phyloP scores from a whole-genome alignment of 495 filamentous ascomycete species.

The Xylaria acuta region DNA sequence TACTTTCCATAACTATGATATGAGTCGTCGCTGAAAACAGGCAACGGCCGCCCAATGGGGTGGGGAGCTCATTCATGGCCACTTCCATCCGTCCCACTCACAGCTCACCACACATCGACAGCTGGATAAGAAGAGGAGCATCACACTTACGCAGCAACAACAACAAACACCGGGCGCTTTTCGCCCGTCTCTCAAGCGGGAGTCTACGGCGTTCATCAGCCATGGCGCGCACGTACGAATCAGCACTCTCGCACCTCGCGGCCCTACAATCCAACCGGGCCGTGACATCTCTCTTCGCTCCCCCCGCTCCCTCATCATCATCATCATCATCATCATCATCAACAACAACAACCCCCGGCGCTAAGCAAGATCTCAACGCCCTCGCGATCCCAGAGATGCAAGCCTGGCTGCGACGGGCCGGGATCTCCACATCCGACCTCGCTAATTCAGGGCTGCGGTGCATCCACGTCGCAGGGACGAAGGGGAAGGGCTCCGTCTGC shows the following conservation, averaged over 20 bases:
- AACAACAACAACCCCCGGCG: constrained; percentile 5
- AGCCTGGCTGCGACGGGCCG: constrained; percentile 76
- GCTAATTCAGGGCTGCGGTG: constrained; percentile 44
- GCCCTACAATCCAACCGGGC: constrained; percentile 78
- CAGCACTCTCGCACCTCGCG: constrained; percentile 62
- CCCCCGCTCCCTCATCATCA: background rate
- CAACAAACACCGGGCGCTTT: background rate
- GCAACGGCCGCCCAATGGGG: background rate
- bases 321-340: background rate
- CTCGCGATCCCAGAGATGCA: constrained; percentile 86
- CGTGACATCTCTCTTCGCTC: constrained; percentile 49
- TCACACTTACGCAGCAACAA: background rate
- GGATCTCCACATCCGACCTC: constrained; percentile 55
- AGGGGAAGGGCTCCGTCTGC: constrained; percentile 65
- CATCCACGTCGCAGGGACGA: constrained; percentile 69
- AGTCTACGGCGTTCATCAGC: constrained; percentile 24
- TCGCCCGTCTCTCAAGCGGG: background rate
- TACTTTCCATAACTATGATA: background rate
- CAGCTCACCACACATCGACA: background rate
- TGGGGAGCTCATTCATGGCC: background rate
- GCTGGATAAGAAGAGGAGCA: background rate
- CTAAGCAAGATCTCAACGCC: constrained; percentile 65
- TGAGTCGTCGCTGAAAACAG: background rate
- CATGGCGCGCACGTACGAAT: constrained; percentile 44
- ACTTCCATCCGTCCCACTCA: background rate